Percentiles rank a stretch among this genome's conserved stretches.
Conservation (phyloP, 352 stramenopile genomes). For the Globisporangium perplexum region DNA sequence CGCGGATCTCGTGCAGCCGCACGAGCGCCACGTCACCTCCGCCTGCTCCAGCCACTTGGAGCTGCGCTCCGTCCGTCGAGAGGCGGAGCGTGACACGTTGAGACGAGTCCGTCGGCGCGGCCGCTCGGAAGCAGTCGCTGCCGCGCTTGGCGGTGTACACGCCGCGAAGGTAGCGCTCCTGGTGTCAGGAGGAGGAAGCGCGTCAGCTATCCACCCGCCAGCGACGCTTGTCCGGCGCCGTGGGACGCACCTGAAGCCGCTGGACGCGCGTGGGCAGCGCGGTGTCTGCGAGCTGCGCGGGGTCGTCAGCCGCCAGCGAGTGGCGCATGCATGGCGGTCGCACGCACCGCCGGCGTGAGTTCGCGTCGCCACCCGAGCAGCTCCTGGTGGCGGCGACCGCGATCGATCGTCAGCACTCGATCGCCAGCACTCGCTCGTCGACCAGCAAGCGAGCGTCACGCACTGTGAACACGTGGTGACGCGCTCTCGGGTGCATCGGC, state of each 20-base stretch:
- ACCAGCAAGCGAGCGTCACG: neutral
- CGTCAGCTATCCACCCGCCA: neutral
- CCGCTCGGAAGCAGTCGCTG: neutral
- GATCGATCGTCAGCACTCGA: neutral
- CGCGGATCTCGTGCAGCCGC: slow-evolving; percentile 4
- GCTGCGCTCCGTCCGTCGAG: neutral
- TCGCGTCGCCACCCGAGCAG: slow-evolving; percentile 16
- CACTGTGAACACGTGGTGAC: slow-evolving; percentile 34
- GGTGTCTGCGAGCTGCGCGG: slow-evolving; percentile 5
- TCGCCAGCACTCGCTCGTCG: neutral
- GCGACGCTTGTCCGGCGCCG: neutral
- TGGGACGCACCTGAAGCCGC: slow-evolving; percentile 16
- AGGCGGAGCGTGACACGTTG: slow-evolving; percentile 4
- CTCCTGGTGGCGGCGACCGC: slow-evolving; percentile 11
- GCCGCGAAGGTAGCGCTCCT: slow-evolving; percentile 13
- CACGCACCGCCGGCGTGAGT: slow-evolving; percentile 11
- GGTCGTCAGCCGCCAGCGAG: neutral
- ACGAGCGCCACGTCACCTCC: neutral
- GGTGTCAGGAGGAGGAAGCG: neutral
- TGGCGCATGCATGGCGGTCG: no score
- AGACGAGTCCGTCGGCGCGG: neutral
- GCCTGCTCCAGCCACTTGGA: neutral
- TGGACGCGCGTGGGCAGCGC: slow-evolving; percentile 23
- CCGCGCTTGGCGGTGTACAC: slow-evolving; percentile 29
- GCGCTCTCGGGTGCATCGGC: slow-evolving; percentile 23